These are phyloP conservation scores for Sordariomycetes sp. DNA, from an alignment of 2,329 filamentous ascomycete species.

Conservation along the genomic window DNA sequence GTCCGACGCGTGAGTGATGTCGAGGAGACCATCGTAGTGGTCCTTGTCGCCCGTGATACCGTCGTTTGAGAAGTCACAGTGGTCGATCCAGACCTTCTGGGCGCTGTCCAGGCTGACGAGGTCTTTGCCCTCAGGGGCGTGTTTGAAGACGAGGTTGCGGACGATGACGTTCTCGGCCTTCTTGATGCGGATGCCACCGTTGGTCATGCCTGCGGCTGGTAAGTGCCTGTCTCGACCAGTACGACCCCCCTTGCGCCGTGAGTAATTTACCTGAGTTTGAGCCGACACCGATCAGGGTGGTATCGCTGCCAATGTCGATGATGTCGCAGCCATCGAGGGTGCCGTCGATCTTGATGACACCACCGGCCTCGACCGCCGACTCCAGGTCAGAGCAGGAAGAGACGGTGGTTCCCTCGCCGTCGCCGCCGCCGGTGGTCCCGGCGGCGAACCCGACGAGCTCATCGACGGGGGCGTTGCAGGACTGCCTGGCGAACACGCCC, in stretches of 20 bases:
- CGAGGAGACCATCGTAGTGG: slow-evolving; percentile 27
- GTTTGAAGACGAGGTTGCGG: slow-evolving; percentile 38
- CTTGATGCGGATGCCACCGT: slow-evolving; percentile 32
- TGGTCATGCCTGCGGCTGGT: slow-evolving; percentile 18
- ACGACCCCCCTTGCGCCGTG: neutral
- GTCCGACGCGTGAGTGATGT: slow-evolving; percentile 29
- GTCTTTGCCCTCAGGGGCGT: slow-evolving; percentile 33
- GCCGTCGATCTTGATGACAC: slow-evolving; percentile 31
- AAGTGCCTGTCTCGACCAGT: neutral
- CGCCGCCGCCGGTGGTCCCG: slow-evolving; percentile 30
- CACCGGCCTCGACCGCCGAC: slow-evolving; percentile 20
- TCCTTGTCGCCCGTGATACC: slow-evolving; percentile 24
- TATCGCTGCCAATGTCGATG: slow-evolving; percentile 32
- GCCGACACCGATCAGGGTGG: slow-evolving; percentile 35
- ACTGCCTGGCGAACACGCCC: neutral
- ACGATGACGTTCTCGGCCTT: slow-evolving; percentile 38
- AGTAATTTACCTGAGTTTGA: slow-evolving; percentile 18
- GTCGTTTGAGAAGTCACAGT: slow-evolving; percentile 24
- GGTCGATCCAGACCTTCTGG: slow-evolving; percentile 34
- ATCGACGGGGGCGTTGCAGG: slow-evolving; percentile 1
- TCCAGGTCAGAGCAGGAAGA: slow-evolving; percentile 25
- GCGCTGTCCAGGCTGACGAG: slow-evolving; percentile 33
- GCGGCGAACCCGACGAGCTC: slow-evolving; percentile 16
- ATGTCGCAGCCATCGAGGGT: slow-evolving; percentile 25
- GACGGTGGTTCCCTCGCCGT: slow-evolving; percentile 28